Evolutionary conservation across 148 eudicot species (phyloP).

Genomic region (Gaultheria prostrata): DNA sequence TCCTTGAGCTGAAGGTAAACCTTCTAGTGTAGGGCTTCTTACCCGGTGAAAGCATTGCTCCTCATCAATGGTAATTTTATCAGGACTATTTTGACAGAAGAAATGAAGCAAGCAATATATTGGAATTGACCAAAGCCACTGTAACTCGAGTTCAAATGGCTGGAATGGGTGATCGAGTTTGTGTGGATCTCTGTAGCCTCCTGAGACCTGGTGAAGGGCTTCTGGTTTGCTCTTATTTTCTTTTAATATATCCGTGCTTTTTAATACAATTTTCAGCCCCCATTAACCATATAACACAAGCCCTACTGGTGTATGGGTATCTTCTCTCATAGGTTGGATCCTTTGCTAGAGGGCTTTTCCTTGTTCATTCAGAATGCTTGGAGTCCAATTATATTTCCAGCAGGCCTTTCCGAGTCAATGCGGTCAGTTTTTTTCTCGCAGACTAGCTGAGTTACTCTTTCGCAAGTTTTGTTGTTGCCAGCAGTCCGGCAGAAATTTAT

Average conservation of each 20-base stretch:
- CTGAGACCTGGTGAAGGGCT: slow-evolving; percentile 97
- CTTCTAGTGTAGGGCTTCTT: slow-evolving; percentile 12
- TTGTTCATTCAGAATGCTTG: slow-evolving; percentile 94
- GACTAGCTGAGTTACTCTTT: background rate
- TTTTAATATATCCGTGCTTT: background rate
- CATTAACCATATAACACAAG: background rate
- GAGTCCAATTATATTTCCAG: slow-evolving; percentile 93
- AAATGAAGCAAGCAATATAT: slow-evolving; percentile 46
- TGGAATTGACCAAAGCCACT: slow-evolving; percentile 58
- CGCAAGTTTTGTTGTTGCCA: slow-evolving; percentile 14
- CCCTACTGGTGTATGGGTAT: background rate
- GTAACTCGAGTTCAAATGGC: slow-evolving; percentile 58
- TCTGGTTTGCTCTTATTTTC: slow-evolving; percentile 45
- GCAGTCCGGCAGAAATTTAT: slow-evolving; percentile 33
- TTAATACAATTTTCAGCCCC: background rate
- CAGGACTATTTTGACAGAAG: slow-evolving; percentile 88
- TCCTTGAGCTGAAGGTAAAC: slow-evolving; percentile 74
- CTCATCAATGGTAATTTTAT: slow-evolving; percentile 32
- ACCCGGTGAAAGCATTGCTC: slow-evolving; percentile 12
- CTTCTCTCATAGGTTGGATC: slow-evolving; percentile 64
- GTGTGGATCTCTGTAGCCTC: slow-evolving; percentile 94
- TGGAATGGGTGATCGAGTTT: slow-evolving; percentile 97
- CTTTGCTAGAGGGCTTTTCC: slow-evolving; percentile 93
- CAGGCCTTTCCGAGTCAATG: slow-evolving; percentile 96
- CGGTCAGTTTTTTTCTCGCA: slow-evolving; percentile 47